These are phyloP conservation scores for thale cress (Arabidopsis thaliana) DNA, from an alignment of 345 rosid genomes.

Conservation along the genomic window DNA sequence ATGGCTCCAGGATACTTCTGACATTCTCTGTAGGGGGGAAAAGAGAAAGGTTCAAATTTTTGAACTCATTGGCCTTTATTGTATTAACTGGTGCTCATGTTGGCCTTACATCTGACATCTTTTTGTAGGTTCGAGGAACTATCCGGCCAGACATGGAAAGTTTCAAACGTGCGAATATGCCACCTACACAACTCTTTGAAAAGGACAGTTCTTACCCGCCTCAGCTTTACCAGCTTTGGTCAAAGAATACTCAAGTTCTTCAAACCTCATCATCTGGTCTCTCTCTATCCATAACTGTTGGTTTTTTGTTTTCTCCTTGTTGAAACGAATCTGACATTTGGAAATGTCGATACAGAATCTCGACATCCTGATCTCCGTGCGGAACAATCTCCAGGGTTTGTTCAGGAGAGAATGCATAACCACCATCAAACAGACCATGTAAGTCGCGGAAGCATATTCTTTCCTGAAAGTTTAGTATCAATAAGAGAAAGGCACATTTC, in stretches of 20 bases:
- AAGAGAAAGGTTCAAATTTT: conserved; percentile 62
- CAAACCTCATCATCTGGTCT: conserved; percentile 68
- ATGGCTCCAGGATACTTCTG: conserved; percentile 76
- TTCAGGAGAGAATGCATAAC: conserved; percentile 45
- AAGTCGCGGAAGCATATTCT: conserved; percentile 43
- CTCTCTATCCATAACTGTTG: conserved; percentile 34
- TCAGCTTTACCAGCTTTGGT: conserved; percentile 71
- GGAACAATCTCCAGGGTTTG: conserved; percentile 58
- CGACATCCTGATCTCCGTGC: conserved; percentile 50
- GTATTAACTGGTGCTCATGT: conserved; percentile 26
- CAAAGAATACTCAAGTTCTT: conserved; percentile 54
- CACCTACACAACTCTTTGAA: conserved; percentile 61
- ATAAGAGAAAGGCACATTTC: conserved; percentile 18
- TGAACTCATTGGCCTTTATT: conserved; percentile 7
- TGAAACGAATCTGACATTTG: conserved; percentile 30
- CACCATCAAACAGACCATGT: conserved; percentile 55
- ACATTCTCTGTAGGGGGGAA: conserved; percentile 59
- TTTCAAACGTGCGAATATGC: conserved; percentile 67
- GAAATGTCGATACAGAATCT: conserved; percentile 56
- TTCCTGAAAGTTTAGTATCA: conserved; percentile 18
- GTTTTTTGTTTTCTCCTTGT: conserved; percentile 25
- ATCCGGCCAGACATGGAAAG: conserved; percentile 52
- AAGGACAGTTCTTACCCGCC: conserved; percentile 63
- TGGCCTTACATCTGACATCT: conserved; percentile 4
- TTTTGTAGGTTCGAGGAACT: conserved; percentile 51